Percentiles rank a stretch among this genome's conserved stretches.
These are phyloP conservation scores for Rutstroemia sp. DNA, from an alignment of 2,329 filamentous ascomycete genomes.

Conservation along the genomic window DNA sequence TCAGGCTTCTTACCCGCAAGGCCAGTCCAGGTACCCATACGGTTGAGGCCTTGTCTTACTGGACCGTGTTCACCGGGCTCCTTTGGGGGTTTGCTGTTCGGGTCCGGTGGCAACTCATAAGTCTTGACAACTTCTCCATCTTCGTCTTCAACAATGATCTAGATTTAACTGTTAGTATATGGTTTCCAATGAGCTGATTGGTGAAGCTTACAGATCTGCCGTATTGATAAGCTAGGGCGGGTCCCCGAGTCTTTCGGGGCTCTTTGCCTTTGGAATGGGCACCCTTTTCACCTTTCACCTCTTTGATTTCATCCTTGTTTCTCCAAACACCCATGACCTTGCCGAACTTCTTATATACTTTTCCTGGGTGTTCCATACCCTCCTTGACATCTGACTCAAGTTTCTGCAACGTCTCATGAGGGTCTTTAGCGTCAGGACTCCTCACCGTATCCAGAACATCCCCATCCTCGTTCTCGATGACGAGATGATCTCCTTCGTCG, in stretches of 20 bases:
- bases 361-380: conserved; percentile 19
- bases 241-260: conserved; percentile 51
- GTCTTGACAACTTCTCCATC: conserved; percentile 82
- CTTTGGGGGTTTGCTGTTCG: conserved; percentile 9
- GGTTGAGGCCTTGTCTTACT: conserved; percentile 22
- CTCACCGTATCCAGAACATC: conserved; percentile 69
- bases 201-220: conserved; percentile 58
- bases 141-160: conserved; percentile 83
- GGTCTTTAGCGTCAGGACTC: background rate
- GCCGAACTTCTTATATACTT: conserved; percentile 19
- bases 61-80: conserved; percentile 11
- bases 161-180: conserved; percentile 11
- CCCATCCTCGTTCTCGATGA: conserved; percentile 81
- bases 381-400: conserved; percentile 32
- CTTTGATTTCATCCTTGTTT: conserved; percentile 31
- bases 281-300: conserved; percentile 22
- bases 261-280: conserved; percentile 28
- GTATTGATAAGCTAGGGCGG: conserved; percentile 78
- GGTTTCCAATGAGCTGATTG: background rate
- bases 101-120: conserved; percentile 58
- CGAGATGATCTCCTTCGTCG: conserved; percentile 69
- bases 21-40: conserved; percentile 25
- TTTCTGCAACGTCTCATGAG: conserved; percentile 33
- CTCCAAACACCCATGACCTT: conserved; percentile 28
- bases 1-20: conserved; percentile 12